Evolutionary conservation across 2,329 filamentous ascomycete genomes (phyloP), one percentile per base, ranked within the genome.

Genomic region (Aspergillus candidus): DNA sequence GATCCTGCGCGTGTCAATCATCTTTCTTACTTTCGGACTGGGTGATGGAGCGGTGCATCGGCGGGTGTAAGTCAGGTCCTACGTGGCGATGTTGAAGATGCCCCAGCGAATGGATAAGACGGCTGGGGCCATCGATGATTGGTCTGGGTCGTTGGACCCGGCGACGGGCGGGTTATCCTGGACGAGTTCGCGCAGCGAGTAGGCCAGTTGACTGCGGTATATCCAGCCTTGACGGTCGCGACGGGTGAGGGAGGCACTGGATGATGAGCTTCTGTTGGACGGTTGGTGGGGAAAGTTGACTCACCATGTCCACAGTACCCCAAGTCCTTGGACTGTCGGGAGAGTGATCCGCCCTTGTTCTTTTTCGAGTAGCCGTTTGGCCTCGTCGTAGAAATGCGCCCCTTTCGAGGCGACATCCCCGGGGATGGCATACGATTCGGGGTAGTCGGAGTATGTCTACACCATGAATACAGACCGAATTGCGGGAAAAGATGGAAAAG

Each of bases 371-470:
- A 56, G 49, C 6, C 45, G 55, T 42, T 59, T 65, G 4, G 63
- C 63, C 47, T 67, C 63, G 15, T 54, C 48, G 44, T 64, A 65
- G 34, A 67, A 67, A 35, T 61, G 59, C 7, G 54, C 43, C 14
- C 58, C 61, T 40, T 51, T 52, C 1, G 57, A 55, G 17, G 48
- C 41, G 18, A 41, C n/a, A 11, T 58, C 52, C 2, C 43, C 47
- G 1, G 41, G 39, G 11, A 54, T 43, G 11, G 51, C 53, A 44
- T 50, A 58, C 2, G 52, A 49, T 18, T 57, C 56, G 4, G 55
- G 53, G 13, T 56, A 57, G 13, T 63, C 55, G 6, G 55, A 61
- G 33, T 62, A 61, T 13, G 53, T 49, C 62, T 65, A 27, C 22
- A 27, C 22, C 22, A 27, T 27, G 2, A 27, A 27, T 10, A 27